Conservation (phyloP, 2,329 filamentous ascomycete genomes). For the Cryphonectria naterciae region DNA sequence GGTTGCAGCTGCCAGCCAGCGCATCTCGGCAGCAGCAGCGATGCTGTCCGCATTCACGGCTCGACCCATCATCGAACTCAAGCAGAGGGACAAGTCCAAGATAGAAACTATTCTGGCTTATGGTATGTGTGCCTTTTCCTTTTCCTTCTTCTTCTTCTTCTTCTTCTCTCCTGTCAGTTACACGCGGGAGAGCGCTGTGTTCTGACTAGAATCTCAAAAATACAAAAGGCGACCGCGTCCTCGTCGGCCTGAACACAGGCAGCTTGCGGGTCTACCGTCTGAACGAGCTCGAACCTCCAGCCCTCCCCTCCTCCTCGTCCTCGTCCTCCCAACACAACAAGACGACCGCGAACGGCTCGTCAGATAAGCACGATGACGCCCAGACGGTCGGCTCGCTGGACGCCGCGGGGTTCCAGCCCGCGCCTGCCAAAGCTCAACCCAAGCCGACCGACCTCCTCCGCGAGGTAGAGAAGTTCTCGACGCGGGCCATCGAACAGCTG, state of each 20-base stretch:
- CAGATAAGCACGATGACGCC: conserved; percentile 23
- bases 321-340: conserved; percentile 42
- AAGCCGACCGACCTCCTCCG: conserved; percentile 79
- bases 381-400: conserved; percentile 24
- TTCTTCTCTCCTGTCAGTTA: neutral
- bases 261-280: conserved; percentile 88
- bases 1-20: conserved; percentile 29
- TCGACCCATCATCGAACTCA: conserved; percentile 95
- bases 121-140: conserved; percentile 54
- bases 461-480: conserved; percentile 93
- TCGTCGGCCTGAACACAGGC: conserved; percentile 91
- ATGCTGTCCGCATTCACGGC: conserved; percentile 99
- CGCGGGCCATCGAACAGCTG: conserved; percentile 87
- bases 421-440: conserved; percentile 37
- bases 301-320: conserved; percentile 44
- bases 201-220: conserved; percentile 39
- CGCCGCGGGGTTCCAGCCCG: conserved; percentile 31
- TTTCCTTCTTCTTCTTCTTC: too few relatives aligned
- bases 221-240: conserved; percentile 80
- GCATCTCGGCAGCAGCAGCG: conserved; percentile 42
- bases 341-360: conserved; percentile 39
- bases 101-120: conserved; percentile 95
- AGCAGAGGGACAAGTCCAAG: conserved; percentile 91
- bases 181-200: too few relatives aligned
- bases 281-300: conserved; percentile 62